A percentile compares a stretch with the other conserved stretches of the same genome.
Evolutionary conservation across 1,139 yeast genomes (phyloP).

Genomic region (Kurtzmaniella quercitrusa): DNA sequence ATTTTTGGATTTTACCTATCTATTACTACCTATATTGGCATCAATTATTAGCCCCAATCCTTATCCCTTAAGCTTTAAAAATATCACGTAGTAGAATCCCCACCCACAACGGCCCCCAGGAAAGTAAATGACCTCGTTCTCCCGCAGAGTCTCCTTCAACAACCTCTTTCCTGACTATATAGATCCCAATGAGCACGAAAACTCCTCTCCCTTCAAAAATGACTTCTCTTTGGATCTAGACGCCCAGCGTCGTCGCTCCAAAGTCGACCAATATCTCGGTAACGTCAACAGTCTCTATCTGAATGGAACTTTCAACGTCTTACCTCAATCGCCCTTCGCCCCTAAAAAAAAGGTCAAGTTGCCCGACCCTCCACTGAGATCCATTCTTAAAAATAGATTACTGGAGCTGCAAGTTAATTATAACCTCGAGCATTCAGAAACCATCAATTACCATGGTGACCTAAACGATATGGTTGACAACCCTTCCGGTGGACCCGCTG

Average conservation of each 20-base stretch:
- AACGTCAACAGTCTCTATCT: slow-evolving; percentile 9
- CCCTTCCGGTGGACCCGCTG: slow-evolving; percentile 10
- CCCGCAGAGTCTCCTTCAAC: slow-evolving; percentile 44
- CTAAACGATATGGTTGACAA: slow-evolving; percentile 20
- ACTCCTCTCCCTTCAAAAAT: slow-evolving; percentile 3
- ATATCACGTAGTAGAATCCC: neutral
- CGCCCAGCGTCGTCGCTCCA: slow-evolving; percentile 4
- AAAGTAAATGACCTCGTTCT: slow-evolving; percentile 12
- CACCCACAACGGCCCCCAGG: neutral
- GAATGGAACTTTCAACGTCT: slow-evolving; percentile 2
- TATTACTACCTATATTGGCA: too few species aligned
- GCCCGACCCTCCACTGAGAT: slow-evolving; percentile 34
- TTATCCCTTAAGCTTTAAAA: neutral
- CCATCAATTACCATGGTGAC: slow-evolving; percentile 21
- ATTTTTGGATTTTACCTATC: too few species aligned
- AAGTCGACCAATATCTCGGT: slow-evolving; percentile 9
- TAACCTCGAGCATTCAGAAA: slow-evolving; percentile 13
- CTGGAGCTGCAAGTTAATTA: slow-evolving; percentile 26
- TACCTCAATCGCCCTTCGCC: slow-evolving; percentile 2
- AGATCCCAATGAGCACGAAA: slow-evolving; percentile 8
- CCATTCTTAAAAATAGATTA: slow-evolving; percentile 38
- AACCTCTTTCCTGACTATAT: slow-evolving; percentile 31
- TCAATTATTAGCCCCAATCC: neutral
- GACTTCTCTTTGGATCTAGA: slow-evolving; percentile 3
- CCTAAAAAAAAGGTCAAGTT: slow-evolving; percentile 10